Evolutionary conservation across 1,139 yeast genomes (phyloP).

Genomic region (Meyerozyma sp.): DNA sequence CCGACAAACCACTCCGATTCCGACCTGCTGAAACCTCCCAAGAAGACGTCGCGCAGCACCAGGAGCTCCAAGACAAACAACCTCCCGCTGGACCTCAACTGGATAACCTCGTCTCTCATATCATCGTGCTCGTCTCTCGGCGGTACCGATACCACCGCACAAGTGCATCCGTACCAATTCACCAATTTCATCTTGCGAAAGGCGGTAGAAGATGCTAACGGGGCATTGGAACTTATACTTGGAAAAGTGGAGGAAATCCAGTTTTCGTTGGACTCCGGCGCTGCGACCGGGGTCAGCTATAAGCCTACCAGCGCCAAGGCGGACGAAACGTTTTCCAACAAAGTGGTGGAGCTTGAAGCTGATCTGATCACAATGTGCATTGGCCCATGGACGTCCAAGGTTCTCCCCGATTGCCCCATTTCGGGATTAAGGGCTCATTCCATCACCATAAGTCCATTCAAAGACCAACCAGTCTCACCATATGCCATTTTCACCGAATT

Average conservation of each 20-base stretch:
- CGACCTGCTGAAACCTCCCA: conserved; percentile 28
- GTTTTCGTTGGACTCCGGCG: conserved; percentile 56
- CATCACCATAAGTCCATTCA: conserved; percentile 79
- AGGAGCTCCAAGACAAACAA: conserved; percentile 17
- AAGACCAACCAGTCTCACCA: conserved; percentile 70
- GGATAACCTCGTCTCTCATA: conserved; percentile 70
- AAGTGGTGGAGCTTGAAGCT: conserved; percentile 44
- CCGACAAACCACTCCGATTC: conserved; percentile 12
- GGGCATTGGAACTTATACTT: conserved; percentile 75
- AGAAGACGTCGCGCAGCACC: conserved; percentile 28
- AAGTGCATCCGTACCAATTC: conserved; percentile 92
- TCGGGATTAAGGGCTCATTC: conserved; percentile 93
- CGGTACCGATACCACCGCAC: conserved; percentile 86
- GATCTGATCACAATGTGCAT: conserved; percentile 79
- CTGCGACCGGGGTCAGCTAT: conserved; percentile 62
- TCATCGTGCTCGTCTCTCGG: conserved; percentile 79
- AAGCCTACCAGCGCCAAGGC: conserved; percentile 45
- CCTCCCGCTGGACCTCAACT: conserved; percentile 71
- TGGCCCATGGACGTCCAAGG: conserved; percentile 95
- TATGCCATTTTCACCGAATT: conserved; percentile 93
- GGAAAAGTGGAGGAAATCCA: conserved; percentile 76
- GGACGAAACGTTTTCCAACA: conserved; percentile 6
- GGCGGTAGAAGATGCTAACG: conserved; percentile 65
- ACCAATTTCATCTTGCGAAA: conserved; percentile 75
- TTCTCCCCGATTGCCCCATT: conserved; percentile 87